Evolutionary conservation across 2,329 filamentous ascomycete species (phyloP).

Genomic region (Fusarium fracticaudum): DNA sequence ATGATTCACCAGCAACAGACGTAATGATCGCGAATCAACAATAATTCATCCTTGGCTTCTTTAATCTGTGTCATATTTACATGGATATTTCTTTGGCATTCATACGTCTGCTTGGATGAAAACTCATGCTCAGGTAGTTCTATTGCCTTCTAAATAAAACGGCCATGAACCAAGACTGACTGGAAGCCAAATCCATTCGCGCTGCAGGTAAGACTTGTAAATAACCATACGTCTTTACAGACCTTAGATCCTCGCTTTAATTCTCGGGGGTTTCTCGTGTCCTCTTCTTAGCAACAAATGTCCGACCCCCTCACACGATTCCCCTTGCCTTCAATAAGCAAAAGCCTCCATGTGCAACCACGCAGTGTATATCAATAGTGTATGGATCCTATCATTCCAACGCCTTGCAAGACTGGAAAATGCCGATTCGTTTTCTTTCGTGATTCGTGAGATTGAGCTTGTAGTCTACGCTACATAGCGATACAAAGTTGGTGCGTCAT

Average conservation of each 20-base stretch:
- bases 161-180: background rate
- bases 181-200: background rate
- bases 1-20: background rate
- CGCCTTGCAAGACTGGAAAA: conserved; percentile 35
- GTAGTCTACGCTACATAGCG: conserved; percentile 71
- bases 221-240: background rate
- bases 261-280: background rate
- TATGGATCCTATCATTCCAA: conserved; percentile 27
- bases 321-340: conserved; percentile 3
- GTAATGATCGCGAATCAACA: background rate
- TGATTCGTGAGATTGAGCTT: conserved; percentile 35
- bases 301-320: background rate
- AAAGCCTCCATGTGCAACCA: conserved; percentile 11
- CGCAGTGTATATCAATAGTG: conserved; percentile 28
- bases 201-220: background rate
- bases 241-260: background rate
- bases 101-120: background rate
- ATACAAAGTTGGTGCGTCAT: conserved; percentile 71
- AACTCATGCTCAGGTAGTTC: background rate
- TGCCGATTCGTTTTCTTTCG: conserved; percentile 28
- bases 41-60: background rate
- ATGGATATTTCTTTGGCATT: background rate
- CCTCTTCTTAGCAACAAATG: background rate
- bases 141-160: background rate
- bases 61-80: background rate